These are phyloP conservation scores for Penicillium sp. DNA, from an alignment of 2,329 filamentous ascomycete genomes.

Conservation along the genomic window DNA sequence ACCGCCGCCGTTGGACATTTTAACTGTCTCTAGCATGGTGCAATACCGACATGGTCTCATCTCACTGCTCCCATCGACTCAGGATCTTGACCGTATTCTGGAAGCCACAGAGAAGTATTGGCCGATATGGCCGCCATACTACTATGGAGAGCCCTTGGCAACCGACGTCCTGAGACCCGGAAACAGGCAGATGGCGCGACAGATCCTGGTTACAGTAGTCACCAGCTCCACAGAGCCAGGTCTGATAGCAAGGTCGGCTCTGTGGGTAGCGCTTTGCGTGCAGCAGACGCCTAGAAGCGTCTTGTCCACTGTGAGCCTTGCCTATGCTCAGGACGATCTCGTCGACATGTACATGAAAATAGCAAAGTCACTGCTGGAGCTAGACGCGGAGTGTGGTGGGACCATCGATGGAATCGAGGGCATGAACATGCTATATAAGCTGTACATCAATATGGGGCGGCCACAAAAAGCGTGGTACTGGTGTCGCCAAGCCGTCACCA, in stretches of 20 bases:
- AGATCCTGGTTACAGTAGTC: background rate
- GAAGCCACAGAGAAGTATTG: conserved; percentile 4
- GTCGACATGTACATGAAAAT: conserved; percentile 1
- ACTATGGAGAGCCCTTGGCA: conserved; percentile 1
- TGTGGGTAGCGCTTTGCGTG: conserved; percentile 4
- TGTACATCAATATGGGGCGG: conserved; percentile 2
- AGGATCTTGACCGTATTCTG: background rate
- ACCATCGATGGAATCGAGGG: conserved; percentile 3
- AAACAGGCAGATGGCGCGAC: background rate
- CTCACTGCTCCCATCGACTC: background rate
- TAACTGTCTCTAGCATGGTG: background rate
- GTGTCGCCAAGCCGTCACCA: conserved; percentile 2
- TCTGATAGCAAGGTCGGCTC: background rate
- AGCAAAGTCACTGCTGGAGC: conserved; percentile 3
- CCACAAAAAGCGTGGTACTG: conserved; percentile 1
- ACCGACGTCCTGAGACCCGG: conserved; percentile 1
- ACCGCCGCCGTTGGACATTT: background rate
- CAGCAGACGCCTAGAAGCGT: conserved; percentile 1
- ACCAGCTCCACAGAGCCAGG: conserved; percentile 1
- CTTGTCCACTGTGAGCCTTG: conserved; percentile 3
- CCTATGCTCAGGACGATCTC: background rate
- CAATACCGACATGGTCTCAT: background rate
- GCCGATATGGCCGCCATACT: conserved; percentile 3
- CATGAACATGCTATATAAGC: background rate
- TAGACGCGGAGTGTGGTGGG: conserved; percentile 31